Percentiles rank a stretch among this genome's conserved stretches.
These are phyloP conservation scores for Aspergillus viridinutans DNA, from an alignment of 2,329 filamentous ascomycete genomes.

Conservation along the genomic window DNA sequence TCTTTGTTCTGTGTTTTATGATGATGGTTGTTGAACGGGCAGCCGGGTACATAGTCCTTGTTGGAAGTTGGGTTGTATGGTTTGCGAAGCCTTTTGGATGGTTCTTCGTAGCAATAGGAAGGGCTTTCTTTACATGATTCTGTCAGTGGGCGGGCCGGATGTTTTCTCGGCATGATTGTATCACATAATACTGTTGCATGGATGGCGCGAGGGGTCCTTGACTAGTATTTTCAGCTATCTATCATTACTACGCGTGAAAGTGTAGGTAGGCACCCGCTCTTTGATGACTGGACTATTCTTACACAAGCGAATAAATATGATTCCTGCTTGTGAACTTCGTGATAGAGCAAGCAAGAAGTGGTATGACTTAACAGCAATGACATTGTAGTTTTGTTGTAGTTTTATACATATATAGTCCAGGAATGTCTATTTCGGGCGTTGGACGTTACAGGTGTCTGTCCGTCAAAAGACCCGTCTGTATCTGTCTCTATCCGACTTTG, in stretches of 20 bases:
- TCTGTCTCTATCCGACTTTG: neutral
- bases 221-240: neutral
- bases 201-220: neutral
- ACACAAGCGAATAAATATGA: neutral
- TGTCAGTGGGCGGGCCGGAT: neutral
- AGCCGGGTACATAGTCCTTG: conserved; percentile 29
- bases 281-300: neutral
- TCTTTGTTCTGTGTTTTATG: conserved; percentile 30
- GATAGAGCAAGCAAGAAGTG: neutral
- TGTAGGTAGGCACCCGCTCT: neutral
- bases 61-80: conserved; percentile 37
- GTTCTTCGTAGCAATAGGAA: conserved; percentile 25
- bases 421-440: neutral
- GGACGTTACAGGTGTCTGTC: too few relatives aligned
- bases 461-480: neutral
- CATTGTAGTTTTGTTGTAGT: neutral
- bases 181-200: neutral
- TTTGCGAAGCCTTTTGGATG: conserved; percentile 31
- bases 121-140: conserved; percentile 22
- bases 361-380: neutral
- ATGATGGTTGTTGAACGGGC: conserved; percentile 28
- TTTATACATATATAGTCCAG: neutral
- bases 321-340: neutral
- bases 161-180: neutral
- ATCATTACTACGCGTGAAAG: neutral